Evolutionary conservation across 805 yeast genomes (phyloP).

Genomic region (Spathaspora gorwiae): DNA sequence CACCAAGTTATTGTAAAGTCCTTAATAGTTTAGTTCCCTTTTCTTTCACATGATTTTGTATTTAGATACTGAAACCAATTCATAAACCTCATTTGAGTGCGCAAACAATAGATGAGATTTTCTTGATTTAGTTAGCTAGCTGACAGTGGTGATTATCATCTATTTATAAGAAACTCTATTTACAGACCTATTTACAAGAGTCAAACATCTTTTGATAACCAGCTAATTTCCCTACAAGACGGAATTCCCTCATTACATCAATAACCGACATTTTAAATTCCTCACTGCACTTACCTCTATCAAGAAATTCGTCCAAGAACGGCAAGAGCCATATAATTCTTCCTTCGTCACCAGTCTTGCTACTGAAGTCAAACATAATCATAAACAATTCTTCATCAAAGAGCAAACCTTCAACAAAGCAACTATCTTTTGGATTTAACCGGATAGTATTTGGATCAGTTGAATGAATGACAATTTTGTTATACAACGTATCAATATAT

Average conservation of each 20-base stretch:
- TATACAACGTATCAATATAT: conserved; percentile 29
- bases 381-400: conserved; percentile 19
- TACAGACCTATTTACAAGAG: not conserved
- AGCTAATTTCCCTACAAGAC: conserved; percentile 3
- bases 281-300: not conserved
- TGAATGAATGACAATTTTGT: conserved; percentile 26
- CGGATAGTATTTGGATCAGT: conserved; percentile 8
- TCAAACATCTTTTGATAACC: conserved; percentile 1
- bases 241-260: not conserved
- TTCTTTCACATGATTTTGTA: not conserved
- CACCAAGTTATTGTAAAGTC: conserved; percentile 66
- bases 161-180: not conserved
- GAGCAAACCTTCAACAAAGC: conserved; percentile 8
- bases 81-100: too few species aligned
- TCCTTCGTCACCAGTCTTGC: conserved; percentile 26
- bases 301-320: conserved; percentile 21
- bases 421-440: conserved; percentile 5
- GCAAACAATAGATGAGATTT: too few species aligned
- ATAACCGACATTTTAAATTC: not conserved
- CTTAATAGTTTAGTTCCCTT: not conserved
- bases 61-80: not conserved
- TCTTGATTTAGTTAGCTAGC: too few species aligned
- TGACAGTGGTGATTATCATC: too few species aligned
- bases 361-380: conserved; percentile 18
- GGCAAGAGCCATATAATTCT: conserved; percentile 35